Evolutionary conservation across 495 filamentous ascomycete species (phyloP).

Genomic region (Friedmanniomyces endolithicus): DNA sequence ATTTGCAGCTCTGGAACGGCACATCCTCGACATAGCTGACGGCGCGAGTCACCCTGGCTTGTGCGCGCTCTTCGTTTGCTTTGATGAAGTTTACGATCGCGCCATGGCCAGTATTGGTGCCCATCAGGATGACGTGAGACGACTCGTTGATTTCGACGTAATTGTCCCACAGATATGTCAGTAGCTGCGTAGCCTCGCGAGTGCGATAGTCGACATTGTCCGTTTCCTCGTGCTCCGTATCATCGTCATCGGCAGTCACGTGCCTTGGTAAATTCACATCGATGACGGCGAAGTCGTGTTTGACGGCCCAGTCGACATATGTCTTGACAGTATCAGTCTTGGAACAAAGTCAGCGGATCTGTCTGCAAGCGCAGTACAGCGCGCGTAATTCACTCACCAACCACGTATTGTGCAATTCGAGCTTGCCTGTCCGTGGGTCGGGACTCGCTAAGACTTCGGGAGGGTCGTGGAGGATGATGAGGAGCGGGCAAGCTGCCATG

Average conservation of each 20-base stretch:
- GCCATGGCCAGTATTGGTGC: conserved; percentile 49
- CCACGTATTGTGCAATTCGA: conserved; percentile 74
- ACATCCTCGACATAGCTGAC: conserved; percentile 31
- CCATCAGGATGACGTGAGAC: conserved; percentile 67
- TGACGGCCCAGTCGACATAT: conserved; percentile 71
- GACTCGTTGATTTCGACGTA: conserved; percentile 67
- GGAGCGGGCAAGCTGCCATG: conserved; percentile 39
- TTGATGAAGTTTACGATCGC: conserved; percentile 36
- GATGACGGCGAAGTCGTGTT: conserved; percentile 63
- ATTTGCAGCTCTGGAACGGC: conserved; percentile 29
- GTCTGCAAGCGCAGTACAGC: conserved; percentile 32
- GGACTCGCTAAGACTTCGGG: conserved; percentile 59
- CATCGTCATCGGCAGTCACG: conserved; percentile 37
- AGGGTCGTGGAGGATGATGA: conserved; percentile 63
- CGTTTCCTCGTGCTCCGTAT: conserved; percentile 25
- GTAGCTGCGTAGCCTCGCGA: conserved; percentile 47
- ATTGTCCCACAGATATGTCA: conserved; percentile 91
- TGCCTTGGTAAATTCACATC: conserved; percentile 81
- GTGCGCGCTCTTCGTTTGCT: conserved; percentile 25
- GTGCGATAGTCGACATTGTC: conserved; percentile 41
- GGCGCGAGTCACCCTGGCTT: conserved; percentile 21
- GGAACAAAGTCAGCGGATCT: conserved; percentile 24
- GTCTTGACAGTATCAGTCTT: conserved; percentile 66
- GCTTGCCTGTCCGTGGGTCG: conserved; percentile 52
- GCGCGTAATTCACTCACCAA: conserved; percentile 48